These are phyloP conservation scores for Coprinopsis strossmayeri DNA, from an alignment of 768 basidiomycete species.

Conservation along the genomic window DNA sequence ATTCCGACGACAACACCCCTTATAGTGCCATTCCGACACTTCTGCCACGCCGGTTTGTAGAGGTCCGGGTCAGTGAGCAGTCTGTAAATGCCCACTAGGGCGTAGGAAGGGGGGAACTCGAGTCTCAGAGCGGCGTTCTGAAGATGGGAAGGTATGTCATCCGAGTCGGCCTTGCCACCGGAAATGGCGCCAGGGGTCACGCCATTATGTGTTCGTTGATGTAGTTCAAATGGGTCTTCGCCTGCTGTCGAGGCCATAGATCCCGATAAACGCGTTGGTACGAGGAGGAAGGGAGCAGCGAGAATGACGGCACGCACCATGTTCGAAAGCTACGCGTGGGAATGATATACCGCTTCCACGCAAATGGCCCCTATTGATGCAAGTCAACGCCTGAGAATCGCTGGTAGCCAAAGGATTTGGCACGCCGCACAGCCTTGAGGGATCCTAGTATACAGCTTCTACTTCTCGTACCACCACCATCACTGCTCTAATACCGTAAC, in stretches of 20 bases:
- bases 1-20: slow-evolving; percentile 66
- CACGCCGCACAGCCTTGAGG: no score
- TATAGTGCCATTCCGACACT: slow-evolving; percentile 70
- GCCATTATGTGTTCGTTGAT: not conserved
- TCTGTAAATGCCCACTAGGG: slow-evolving; percentile 78
- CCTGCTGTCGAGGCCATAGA: not conserved
- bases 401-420: no score
- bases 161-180: not conserved
- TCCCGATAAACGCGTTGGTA: no score
- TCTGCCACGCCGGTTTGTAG: slow-evolving; percentile 75
- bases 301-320: no score
- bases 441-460: no score
- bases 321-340: no score
- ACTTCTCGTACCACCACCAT: not conserved
- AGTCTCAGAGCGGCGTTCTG: slow-evolving; percentile 54
- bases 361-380: no score
- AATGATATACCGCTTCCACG: no score
- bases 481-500: not conserved
- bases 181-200: not conserved
- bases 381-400: no score
- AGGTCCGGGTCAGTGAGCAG: slow-evolving; percentile 68
- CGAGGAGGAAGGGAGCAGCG: no score
- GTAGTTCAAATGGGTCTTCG: not conserved
- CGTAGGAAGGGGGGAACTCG: slow-evolving; percentile 76
- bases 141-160: slow-evolving; percentile 40